Conservation (phyloP, 2,329 filamentous ascomycete species). For the Canariomyces notabilis region DNA sequence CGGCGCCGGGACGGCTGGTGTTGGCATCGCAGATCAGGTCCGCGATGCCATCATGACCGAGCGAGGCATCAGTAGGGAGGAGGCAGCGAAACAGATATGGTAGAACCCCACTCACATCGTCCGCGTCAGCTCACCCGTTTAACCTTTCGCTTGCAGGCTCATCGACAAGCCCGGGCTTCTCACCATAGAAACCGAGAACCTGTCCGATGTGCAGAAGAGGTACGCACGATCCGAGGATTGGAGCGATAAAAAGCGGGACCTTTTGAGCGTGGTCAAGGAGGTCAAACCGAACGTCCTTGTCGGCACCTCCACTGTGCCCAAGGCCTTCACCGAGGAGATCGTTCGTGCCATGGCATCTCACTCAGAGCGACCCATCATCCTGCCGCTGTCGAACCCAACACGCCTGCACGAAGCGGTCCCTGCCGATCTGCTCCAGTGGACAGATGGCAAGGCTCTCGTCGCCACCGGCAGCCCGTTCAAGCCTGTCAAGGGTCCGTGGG, state of each 20-base stretch:
- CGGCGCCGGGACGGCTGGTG: slow-evolving; percentile 75
- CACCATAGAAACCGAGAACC: slow-evolving; percentile 38
- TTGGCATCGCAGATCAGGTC: slow-evolving; percentile 81
- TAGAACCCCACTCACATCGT: slow-evolving; percentile 27
- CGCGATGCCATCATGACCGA: slow-evolving; percentile 71
- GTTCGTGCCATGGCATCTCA: slow-evolving; percentile 71
- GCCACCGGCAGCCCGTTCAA: slow-evolving; percentile 81
- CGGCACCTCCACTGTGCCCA: slow-evolving; percentile 75
- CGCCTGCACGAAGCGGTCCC: slow-evolving; percentile 77
- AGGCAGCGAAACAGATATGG: slow-evolving; percentile 78
- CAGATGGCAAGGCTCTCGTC: slow-evolving; percentile 68
- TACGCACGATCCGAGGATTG: slow-evolving; percentile 64
- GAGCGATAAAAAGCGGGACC: slow-evolving; percentile 49
- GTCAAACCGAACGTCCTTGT: slow-evolving; percentile 78
- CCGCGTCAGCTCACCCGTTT: background rate
- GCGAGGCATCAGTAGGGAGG: slow-evolving; percentile 60
- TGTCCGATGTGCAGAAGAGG: slow-evolving; percentile 61
- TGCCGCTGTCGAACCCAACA: slow-evolving; percentile 83
- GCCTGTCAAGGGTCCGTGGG: slow-evolving; percentile 60
- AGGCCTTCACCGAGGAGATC: slow-evolving; percentile 69
- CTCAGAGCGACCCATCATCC: slow-evolving; percentile 66
- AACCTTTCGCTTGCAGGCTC: slow-evolving; percentile 49
- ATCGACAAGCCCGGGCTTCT: slow-evolving; percentile 79
- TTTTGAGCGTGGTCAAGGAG: slow-evolving; percentile 62
- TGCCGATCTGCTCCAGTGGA: slow-evolving; percentile 72